These are phyloP conservation scores for Cerioporus squamosus DNA, from an alignment of 1,284 basidiomycete genomes.

Conservation along the genomic window DNA sequence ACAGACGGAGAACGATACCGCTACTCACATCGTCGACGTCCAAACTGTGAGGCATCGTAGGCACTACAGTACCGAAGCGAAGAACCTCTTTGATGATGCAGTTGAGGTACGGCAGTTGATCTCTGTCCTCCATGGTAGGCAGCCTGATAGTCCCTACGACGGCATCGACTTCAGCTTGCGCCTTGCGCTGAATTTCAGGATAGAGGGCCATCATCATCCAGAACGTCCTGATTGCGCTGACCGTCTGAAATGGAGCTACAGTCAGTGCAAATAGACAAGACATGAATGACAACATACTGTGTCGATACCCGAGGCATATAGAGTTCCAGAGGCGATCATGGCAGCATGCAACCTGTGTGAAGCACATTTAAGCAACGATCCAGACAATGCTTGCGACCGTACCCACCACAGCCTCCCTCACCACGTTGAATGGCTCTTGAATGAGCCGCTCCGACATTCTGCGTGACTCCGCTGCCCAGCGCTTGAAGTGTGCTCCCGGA, in stretches of 20 bases:
- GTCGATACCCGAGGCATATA: constrained; percentile 35
- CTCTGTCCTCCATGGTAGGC: constrained; percentile 36
- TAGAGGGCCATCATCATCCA: constrained; percentile 36
- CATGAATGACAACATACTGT: constrained; percentile 21
- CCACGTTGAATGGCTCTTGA: neutral
- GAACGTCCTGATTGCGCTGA: neutral
- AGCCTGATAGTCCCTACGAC: constrained; percentile 41
- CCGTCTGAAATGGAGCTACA: neutral
- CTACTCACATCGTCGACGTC: neutral
- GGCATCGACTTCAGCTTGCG: constrained; percentile 46
- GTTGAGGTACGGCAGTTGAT: constrained; percentile 32
- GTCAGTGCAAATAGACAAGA: no score
- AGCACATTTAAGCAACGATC: neutral
- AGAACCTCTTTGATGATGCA: constrained; percentile 36
- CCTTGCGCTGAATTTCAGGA: constrained; percentile 40
- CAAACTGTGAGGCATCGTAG: neutral
- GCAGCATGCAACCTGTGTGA: neutral
- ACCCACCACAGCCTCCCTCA: neutral
- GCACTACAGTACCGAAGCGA: constrained; percentile 17
- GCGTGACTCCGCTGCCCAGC: neutral
- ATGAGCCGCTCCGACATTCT: neutral
- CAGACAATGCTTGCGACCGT: neutral
- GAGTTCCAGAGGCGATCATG: neutral
- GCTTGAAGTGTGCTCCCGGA: neutral
- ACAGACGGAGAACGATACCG: no score